Base-by-base conservation (phyloP, 2,329 filamentous ascomycete genomes). In the Neurospora sp. region DNA sequence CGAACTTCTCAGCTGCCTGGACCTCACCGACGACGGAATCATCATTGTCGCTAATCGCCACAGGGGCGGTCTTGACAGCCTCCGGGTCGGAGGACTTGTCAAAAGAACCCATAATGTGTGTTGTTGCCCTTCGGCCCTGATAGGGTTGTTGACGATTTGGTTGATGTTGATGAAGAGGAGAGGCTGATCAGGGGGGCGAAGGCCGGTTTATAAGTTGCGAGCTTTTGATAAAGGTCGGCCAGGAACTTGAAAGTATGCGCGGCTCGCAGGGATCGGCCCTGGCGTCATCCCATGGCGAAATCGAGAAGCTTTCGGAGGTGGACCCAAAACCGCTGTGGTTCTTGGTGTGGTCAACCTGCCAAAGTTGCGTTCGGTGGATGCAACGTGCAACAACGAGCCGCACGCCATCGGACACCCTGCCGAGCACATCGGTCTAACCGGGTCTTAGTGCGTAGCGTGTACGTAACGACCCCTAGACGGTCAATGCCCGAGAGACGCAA, bases 1-100 rank as follows among this genome's bases (percentile, higher is more conserved):
- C 74, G 66, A 73, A 75, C 66, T 72, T 75, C 68, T 74, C 73
- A 43, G 73, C 73, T 42, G 73, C 70, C 69, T 73, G 66, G 42
- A 75, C 15, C 68, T 76, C 74, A 68, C 74, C 72, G 23, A 73
- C 70, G 67, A 72, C 71, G 66, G 66, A 68, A 9, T 67, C 69
- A 2, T 69, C 69, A 33, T 38, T 33, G 3, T 73, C 69, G 39
- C 40, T 43, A 38, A 36, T 46, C 43, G 39, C 38, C 52, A 28
- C 39, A 11, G 69, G 23, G 46, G 67, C 66, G 38, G 69, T 40
- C 28, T 62, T 52, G 38, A 62, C 69, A 6, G 70, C 68, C 66
- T 72, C 73, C 67, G 72, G 71, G 68, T 58, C 69, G 66, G 73
- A 71, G 62, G 71, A 42, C 33, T 73, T 70, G 40, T 71, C 67